Conservation (phyloP, 2,329 filamentous ascomycete genomes). For the Pestalotiopsis sp. region DNA sequence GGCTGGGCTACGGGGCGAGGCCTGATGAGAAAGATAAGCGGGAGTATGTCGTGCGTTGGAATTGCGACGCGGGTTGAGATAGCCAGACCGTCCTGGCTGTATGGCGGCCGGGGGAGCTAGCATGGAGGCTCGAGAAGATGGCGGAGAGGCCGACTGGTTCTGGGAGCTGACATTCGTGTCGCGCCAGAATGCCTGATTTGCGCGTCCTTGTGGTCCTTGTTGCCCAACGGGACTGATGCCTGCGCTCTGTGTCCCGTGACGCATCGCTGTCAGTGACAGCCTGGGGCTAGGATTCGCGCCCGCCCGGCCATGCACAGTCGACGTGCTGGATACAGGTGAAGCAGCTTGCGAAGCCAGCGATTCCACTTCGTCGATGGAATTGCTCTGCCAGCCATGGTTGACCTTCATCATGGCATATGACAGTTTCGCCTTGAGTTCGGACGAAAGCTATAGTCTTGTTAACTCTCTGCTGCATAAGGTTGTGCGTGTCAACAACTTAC, state of each 20-base stretch:
- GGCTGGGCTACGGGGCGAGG: slow-evolving; percentile 43
- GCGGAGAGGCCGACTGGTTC: slow-evolving; percentile 39
- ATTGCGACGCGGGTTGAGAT: slow-evolving; percentile 48
- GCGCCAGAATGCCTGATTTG: slow-evolving; percentile 48
- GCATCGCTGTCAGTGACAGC: slow-evolving; percentile 37
- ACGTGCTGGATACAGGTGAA: slow-evolving; percentile 62
- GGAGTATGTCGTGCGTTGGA: slow-evolving; percentile 52
- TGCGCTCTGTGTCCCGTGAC: slow-evolving; percentile 34
- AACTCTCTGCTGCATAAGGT: not conserved
- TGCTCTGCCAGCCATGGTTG: slow-evolving; percentile 83
- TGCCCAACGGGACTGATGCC: slow-evolving; percentile 28
- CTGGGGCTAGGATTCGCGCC: slow-evolving; percentile 58
- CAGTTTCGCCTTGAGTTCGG: slow-evolving; percentile 77
- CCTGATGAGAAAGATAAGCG: slow-evolving; percentile 50
- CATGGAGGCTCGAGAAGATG: slow-evolving; percentile 34
- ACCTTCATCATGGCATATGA: slow-evolving; percentile 95
- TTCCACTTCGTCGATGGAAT: slow-evolving; percentile 77
- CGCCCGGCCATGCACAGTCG: slow-evolving; percentile 54
- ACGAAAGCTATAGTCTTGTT: slow-evolving; percentile 26
- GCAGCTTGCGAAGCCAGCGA: slow-evolving; percentile 68
- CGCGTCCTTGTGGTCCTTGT: slow-evolving; percentile 26
- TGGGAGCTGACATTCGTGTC: slow-evolving; percentile 39
- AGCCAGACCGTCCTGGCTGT: slow-evolving; percentile 45
- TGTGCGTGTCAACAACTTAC: slow-evolving; percentile 49
- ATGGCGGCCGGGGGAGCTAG: slow-evolving; percentile 59